Percentiles rank a stretch among this genome's conserved stretches.
Evolutionary conservation across 2,329 filamentous ascomycete genomes (phyloP).

Genomic region (Colletotrichum lini): DNA sequence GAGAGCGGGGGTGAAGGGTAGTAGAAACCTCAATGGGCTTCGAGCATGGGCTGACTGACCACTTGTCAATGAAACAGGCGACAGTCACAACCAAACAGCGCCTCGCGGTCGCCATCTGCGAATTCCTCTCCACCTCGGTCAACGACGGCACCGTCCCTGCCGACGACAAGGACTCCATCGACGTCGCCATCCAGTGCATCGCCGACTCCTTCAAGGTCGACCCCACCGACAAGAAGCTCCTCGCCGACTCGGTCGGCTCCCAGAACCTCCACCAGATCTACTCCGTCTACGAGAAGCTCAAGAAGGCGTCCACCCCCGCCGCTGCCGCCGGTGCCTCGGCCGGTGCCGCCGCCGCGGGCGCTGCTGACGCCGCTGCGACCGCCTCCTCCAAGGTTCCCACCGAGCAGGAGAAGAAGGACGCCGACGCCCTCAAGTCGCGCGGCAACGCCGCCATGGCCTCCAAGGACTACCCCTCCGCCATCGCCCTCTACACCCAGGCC

Average conservation of each 20-base stretch:
- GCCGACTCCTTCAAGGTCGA: slow-evolving; percentile 96
- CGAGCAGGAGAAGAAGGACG: slow-evolving; percentile 80
- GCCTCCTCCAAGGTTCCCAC: slow-evolving; percentile 53
- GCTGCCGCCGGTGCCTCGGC: slow-evolving; percentile 50
- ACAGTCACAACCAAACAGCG: slow-evolving; percentile 76
- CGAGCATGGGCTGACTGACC: neutral
- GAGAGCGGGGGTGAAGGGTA: no score
- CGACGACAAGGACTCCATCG: slow-evolving; percentile 94
- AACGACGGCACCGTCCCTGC: slow-evolving; percentile 89
- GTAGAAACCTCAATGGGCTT: neutral
- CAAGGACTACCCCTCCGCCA: slow-evolving; percentile 88
- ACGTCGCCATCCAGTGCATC: slow-evolving; percentile 95
- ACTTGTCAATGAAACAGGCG: slow-evolving; percentile 48
- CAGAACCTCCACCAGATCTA: slow-evolving; percentile 94
- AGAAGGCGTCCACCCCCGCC: slow-evolving; percentile 63
- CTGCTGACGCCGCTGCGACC: slow-evolving; percentile 51
- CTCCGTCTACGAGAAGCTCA: slow-evolving; percentile 95
- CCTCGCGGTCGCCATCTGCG: slow-evolving; percentile 96
- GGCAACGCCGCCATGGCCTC: slow-evolving; percentile 96
- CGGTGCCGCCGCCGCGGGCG: slow-evolving; percentile 60
- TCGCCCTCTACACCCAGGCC: slow-evolving; percentile 90
- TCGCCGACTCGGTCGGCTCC: slow-evolving; percentile 83
- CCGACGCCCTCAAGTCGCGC: slow-evolving; percentile 88
- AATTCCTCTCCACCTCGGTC: slow-evolving; percentile 89
- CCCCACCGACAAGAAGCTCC: slow-evolving; percentile 79